Percentiles rank a stretch among this genome's conserved stretches.
Evolutionary conservation across 768 basidiomycete species (phyloP).

Genomic region (Mrakia frigida): DNA sequence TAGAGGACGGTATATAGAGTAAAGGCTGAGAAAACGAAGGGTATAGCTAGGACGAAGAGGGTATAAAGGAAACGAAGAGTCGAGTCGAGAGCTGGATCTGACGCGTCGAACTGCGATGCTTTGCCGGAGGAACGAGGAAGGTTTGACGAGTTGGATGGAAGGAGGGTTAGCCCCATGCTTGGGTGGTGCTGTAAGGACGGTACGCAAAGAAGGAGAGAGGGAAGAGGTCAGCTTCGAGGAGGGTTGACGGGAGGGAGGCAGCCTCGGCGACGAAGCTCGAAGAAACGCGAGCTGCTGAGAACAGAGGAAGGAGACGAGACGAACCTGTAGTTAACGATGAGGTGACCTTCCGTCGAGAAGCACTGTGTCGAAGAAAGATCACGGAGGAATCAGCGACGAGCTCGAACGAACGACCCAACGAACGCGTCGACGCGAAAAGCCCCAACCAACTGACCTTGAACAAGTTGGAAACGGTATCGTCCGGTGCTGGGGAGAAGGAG

Average conservation of each 20-base stretch:
- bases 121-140: not conserved
- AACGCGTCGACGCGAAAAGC: not conserved
- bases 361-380: constrained; percentile 50
- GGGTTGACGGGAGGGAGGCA: not conserved
- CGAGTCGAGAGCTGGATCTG: not conserved
- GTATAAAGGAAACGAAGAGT: not conserved
- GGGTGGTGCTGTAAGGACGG: constrained; percentile 29
- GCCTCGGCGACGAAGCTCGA: not conserved
- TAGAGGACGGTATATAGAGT: not conserved
- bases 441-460: constrained; percentile 56
- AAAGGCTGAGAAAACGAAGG: not conserved
- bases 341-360: constrained; percentile 78
- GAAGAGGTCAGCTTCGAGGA: not conserved
- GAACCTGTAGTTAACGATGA: constrained; percentile 91
- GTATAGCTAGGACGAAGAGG: not conserved
- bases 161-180: constrained; percentile 30
- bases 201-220: not conserved
- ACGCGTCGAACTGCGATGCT: not conserved
- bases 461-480: constrained; percentile 72
- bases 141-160: not conserved
- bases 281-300: not conserved
- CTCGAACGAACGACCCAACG: not conserved
- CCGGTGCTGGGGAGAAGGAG: constrained; percentile 74
- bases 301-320: not conserved
- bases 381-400: not conserved